These are phyloP conservation scores for Blakeslea trispora DNA, from an alignment of 371 early-diverging fungal genomes.

Conservation along the genomic window DNA sequence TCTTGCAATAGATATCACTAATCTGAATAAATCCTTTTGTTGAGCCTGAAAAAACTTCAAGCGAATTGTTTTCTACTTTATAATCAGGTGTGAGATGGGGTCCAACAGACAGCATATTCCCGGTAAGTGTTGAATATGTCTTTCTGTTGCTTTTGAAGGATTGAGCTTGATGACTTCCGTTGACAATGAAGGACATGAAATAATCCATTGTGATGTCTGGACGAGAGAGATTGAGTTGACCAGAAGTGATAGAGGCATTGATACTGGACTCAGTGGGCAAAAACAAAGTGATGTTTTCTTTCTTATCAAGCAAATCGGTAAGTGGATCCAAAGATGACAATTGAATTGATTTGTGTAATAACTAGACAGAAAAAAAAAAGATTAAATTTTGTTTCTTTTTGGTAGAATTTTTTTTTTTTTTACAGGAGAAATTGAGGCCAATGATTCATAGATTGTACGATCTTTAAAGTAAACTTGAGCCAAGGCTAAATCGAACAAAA, in stretches of 20 bases:
- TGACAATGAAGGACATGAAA: neutral
- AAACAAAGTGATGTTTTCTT: constrained; percentile 19
- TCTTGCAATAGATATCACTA: constrained; percentile 3
- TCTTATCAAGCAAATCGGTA: constrained; percentile 1
- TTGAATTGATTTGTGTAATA: neutral
- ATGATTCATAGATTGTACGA: constrained; percentile 3
- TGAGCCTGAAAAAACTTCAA: constrained; percentile 1
- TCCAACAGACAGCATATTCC: neutral
- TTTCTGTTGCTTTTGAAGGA: neutral
- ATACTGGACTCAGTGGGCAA: constrained; percentile 18
- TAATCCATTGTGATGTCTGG: neutral
- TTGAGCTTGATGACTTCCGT: neutral
- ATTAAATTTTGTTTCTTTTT: constrained; percentile 4
- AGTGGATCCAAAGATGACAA: neutral
- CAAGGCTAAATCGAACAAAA: neutral
- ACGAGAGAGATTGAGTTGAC: constrained; percentile 16
- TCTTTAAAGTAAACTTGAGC: neutral
- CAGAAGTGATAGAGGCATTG: constrained; percentile 12
- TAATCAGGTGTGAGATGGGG: neutral
- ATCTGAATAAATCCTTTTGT: constrained; percentile 2
- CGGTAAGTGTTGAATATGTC: neutral
- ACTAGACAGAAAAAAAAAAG: neutral
- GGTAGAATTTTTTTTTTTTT: neutral
- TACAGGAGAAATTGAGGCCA: neutral
- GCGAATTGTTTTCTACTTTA: neutral